Percentiles rank a stretch among this genome's conserved stretches.
Conservation (phyloP, 2,329 filamentous ascomycete genomes). For the Coniochaeta sp. region DNA sequence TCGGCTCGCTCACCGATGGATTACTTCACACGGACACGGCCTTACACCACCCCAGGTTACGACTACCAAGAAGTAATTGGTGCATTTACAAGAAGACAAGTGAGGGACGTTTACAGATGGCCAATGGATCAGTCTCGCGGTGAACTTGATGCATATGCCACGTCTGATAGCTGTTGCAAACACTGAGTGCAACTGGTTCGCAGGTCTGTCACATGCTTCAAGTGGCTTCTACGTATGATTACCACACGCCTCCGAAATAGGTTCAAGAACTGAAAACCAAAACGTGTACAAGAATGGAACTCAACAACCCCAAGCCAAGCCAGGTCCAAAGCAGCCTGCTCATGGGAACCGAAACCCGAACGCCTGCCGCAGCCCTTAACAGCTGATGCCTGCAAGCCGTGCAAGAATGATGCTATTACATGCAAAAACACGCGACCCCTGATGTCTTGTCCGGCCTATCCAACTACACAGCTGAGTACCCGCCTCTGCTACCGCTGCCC, state of each 20-base stretch:
- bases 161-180: too few relatives aligned
- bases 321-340: not conserved
- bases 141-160: too few relatives aligned
- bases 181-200: too few relatives aligned
- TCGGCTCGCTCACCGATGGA: not conserved
- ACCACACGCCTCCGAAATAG: too few relatives aligned
- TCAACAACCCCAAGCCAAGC: not conserved
- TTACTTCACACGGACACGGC: not conserved
- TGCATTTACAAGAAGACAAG: too few relatives aligned
- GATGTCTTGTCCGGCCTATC: not conserved
- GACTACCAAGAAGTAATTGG: not conserved
- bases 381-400: not conserved
- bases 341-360: not conserved
- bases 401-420: too few relatives aligned
- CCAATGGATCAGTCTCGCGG: not conserved
- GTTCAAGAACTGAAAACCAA: not conserved
- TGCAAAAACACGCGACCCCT: not conserved
- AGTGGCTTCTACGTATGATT: not conserved
- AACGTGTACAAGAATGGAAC: not conserved
- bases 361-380: not conserved
- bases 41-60: not conserved
- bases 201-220: not conserved
- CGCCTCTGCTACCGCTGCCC: constrained; percentile 75
- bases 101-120: not conserved
- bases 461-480: constrained; percentile 82